Conservation (phyloP, 2,329 filamentous ascomycete genomes). For the Fusarium sororula region DNA sequence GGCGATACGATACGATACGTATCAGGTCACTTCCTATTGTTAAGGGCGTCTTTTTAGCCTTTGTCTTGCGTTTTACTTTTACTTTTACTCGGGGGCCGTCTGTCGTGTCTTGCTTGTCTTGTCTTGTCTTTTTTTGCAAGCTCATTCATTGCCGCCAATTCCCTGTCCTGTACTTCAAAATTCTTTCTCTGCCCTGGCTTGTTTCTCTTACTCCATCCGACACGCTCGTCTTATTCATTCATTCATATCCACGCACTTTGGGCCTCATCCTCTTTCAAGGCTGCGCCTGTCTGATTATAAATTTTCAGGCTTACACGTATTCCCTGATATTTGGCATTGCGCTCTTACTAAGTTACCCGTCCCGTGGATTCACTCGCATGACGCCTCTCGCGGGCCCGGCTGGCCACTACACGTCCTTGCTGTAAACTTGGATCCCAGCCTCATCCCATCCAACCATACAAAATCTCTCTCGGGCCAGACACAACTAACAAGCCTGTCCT, state of each 20-base stretch:
- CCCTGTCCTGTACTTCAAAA: conserved; percentile 44
- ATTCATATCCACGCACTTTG: conserved; percentile 37
- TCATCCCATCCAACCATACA: conserved; percentile 15
- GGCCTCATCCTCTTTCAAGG: conserved; percentile 26
- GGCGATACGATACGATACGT: not conserved
- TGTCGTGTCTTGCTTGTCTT: conserved; percentile 9
- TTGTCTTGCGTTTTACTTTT: conserved; percentile 24
- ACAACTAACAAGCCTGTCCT: conserved; percentile 30
- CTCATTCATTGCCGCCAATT: conserved; percentile 34
- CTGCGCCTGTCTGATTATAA: conserved; percentile 9
- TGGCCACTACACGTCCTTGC: conserved; percentile 43
- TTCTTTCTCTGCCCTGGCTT: conserved; percentile 45
- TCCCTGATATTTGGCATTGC: conserved; percentile 26
- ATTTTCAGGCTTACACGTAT: conserved; percentile 9
- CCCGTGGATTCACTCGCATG: conserved; percentile 39
- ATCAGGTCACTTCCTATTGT: conserved; percentile 1
- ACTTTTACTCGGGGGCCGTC: not conserved
- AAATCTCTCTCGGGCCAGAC: not conserved
- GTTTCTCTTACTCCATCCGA: conserved; percentile 43
- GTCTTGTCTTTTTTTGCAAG: conserved; percentile 22
- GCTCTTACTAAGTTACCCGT: conserved; percentile 21
- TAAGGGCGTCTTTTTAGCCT: conserved; percentile 2
- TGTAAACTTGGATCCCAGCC: conserved; percentile 41
- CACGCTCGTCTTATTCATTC: conserved; percentile 41
- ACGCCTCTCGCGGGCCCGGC: conserved; percentile 41